Percentiles rank a stretch among this genome's conserved stretches.
Conservation (phyloP, 23 red algal genomes). For the Agarophyton chilense region DNA sequence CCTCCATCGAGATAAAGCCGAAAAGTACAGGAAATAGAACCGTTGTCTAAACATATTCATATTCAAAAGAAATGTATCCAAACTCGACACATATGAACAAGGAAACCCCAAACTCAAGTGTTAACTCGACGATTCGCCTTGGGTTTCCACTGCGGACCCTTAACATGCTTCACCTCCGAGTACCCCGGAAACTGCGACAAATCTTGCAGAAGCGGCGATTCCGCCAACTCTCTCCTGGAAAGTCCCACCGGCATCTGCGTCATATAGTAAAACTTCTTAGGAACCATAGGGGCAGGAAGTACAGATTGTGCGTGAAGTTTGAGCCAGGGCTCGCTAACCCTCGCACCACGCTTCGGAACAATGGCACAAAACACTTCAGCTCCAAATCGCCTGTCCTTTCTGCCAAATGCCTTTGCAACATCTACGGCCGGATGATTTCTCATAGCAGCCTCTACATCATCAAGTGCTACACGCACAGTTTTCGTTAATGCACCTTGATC, state of each 20-base stretch:
- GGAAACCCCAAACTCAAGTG: not conserved
- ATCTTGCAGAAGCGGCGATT: slow-evolving; percentile 65
- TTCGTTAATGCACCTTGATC: slow-evolving; percentile 74
- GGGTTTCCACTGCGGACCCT: slow-evolving; percentile 81
- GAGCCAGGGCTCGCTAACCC: slow-evolving; percentile 71
- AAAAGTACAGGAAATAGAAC: not conserved
- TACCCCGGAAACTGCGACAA: slow-evolving; percentile 62
- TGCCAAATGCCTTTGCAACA: slow-evolving; percentile 68
- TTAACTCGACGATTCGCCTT: slow-evolving; percentile 43
- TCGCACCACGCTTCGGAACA: slow-evolving; percentile 74
- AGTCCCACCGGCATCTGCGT: slow-evolving; percentile 52
- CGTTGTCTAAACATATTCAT: not conserved
- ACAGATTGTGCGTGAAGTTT: slow-evolving; percentile 71
- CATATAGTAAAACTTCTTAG: slow-evolving; percentile 83
- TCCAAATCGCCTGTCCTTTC: slow-evolving; percentile 71
- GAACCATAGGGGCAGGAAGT: slow-evolving; percentile 70
- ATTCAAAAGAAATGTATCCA: not conserved
- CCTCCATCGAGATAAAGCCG: not conserved
- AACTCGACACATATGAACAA: not conserved
- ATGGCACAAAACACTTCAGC: slow-evolving; percentile 83
- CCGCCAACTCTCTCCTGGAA: slow-evolving; percentile 59
- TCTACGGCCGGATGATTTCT: slow-evolving; percentile 65
- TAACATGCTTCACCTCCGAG: slow-evolving; percentile 82
- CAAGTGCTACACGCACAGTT: slow-evolving; percentile 63
- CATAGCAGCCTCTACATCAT: slow-evolving; percentile 78